Base-by-base conservation (phyloP, 495 filamentous ascomycete species). In the Neohortaea acidophila region DNA sequence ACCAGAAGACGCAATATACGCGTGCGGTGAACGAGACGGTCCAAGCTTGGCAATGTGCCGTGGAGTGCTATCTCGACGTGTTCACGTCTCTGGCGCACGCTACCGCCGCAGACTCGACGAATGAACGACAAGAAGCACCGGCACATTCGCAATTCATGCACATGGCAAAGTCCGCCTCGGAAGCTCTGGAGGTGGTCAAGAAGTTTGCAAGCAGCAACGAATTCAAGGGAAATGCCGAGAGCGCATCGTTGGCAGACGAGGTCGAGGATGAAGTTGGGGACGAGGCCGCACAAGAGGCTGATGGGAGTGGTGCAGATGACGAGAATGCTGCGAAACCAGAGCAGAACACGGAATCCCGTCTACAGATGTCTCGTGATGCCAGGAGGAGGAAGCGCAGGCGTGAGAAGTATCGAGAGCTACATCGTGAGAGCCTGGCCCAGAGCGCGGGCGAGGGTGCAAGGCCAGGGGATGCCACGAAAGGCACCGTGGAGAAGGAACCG, bases 131-230 rank as follows among this genome's bases (percentile, higher is more conserved):
- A 13, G 41, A 29, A 17, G 13, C 25, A 7, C 5, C 24, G 14
- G 42, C 30, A 6, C 37, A 49, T 19, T 25, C 24, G 8, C 20
- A 49, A 2, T 41, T 49, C 32, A 39, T 23, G 38, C 20, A 9
- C 15, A 43, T 44, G 34, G 38, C 33, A 15, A 25, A 17, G 14
- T 21, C 25, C 4, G 39, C 30, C 4, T 18, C 18, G 2, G 34
- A 45, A 13, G 36, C 40, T n/a, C 56, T 53, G 22, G 52, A 55
- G 23, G 36, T 38, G 1, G 56, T 50, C 31, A 45, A 35, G 15
- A 23, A 7, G 10, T 45, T 30, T n/a, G n/a, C n/a, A n/a, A n/a
- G n/a, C n/a, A 25, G 9, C 5, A 8, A 14, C 14, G 37, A 8
- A 17, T 6, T 2, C 38, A 17, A 21, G 2, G 4, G 23, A 6